Evolutionary conservation across 768 basidiomycete genomes (phyloP).

Genomic region (Termitomyces sp.): DNA sequence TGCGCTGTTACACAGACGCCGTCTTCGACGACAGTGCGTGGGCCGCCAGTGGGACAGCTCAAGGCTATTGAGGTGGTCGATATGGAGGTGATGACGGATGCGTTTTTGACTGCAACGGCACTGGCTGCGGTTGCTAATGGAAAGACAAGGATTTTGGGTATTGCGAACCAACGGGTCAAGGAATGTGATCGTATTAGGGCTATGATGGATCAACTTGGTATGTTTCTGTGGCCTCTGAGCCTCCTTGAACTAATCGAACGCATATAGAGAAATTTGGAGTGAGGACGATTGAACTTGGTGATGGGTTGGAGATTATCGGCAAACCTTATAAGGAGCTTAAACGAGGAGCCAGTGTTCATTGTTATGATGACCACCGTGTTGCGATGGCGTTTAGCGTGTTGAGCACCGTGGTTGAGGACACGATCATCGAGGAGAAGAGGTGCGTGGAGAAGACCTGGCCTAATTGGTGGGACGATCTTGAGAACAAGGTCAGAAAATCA

Average conservation of each 20-base stretch:
- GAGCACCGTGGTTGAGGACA: conserved; percentile 66
- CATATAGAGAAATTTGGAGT: conserved; percentile 88
- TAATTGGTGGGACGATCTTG: conserved; percentile 98
- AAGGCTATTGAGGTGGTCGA: conserved; percentile 85
- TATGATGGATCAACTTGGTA: conserved; percentile 94
- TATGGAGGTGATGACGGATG: conserved; percentile 99
- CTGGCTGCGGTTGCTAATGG: conserved; percentile 79
- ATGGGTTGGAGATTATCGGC: conserved; percentile 89
- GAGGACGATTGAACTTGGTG: conserved; percentile 86
- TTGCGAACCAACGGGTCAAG: conserved; percentile 97
- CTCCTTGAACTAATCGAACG: conserved; percentile 3
- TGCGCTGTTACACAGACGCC: conserved; percentile 86
- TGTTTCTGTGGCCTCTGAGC: conserved; percentile 17
- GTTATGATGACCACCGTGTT: conserved; percentile 98
- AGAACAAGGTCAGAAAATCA: conserved; percentile 74
- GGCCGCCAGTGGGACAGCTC: conserved; percentile 79
- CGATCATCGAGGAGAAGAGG: conserved; percentile 89
- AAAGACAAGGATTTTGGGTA: conserved; percentile 84
- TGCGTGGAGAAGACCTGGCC: conserved; percentile 99
- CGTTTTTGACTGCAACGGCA: conserved; percentile 93
- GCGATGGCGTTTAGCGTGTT: conserved; percentile 98
- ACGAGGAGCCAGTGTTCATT: conserved; percentile 78
- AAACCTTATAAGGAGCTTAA: conserved; percentile 62
- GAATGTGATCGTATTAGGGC: conserved; percentile 96
- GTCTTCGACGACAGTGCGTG: conserved; percentile 87